Base-by-base conservation (phyloP, 106 monocot species). In the Posidonia australis region DNA sequence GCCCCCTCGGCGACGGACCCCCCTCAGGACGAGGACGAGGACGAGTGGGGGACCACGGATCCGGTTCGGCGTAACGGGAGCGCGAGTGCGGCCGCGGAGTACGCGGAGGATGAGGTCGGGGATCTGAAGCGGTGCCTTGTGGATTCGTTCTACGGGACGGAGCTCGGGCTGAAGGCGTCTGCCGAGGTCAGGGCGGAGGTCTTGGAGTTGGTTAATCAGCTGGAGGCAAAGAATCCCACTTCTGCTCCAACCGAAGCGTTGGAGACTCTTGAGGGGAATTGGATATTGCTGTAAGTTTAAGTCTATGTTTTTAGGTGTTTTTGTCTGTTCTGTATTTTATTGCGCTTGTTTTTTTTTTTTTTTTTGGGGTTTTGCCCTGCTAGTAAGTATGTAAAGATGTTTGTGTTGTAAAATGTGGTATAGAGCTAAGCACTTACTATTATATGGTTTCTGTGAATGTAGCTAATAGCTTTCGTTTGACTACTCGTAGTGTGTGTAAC, bases 231-330 rank as follows among this genome's bases (percentile, higher is more conserved):
- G 68, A 86, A 82, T 70, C 86, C 86, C 1, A 82, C 73, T 1
- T 67, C 77, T 10, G 74, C 82, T 17, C 86, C 86, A n/a, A 74
- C 21, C 6, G 74, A 77, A 27, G 52, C 64, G 29, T 29, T 69
- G 7, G 77, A 66, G 68, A 43, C 79, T 48, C 82, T 86, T 27
- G 72, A 82, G 63, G 82, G 86, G 55, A 80, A 82, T 28, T 86
- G 86, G 86, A 70, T 86, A 21, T 71, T 86, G 13, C 51, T 86
- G 82, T 86, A 67, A 80, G 82, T 82, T 31, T 7, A 29, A 20
- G 46, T n/a, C 17, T 27, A 2, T 56, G 1, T 48, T 44, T 10
- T 59, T 48, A 16, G 21, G n/a, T 43, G 30, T 10, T 4, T 32
- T 36, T 10, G 20, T 5, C n/a, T 54, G 41, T 28, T 30, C 25